These are phyloP conservation scores for Diplotaxis tenuifolia DNA, from an alignment of 345 rosid species.

Conservation along the genomic window DNA sequence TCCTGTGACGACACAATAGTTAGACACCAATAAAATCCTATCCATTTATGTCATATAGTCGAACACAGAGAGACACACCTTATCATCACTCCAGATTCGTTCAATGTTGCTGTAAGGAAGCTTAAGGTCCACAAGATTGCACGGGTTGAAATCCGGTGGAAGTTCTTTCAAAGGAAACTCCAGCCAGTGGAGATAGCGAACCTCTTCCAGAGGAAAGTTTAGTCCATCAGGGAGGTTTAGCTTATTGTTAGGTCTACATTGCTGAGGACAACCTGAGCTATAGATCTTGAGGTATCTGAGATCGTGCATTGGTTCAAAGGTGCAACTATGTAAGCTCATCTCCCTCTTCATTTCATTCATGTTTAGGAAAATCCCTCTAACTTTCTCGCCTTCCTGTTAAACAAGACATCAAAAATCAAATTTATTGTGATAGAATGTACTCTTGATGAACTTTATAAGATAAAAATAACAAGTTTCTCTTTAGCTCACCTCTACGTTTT, in stretches of 20 bases:
- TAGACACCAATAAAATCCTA: not conserved
- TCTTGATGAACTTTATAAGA: not conserved
- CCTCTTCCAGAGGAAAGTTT: constrained; percentile 14
- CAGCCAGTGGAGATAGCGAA: constrained; percentile 30
- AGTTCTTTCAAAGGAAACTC: constrained; percentile 22
- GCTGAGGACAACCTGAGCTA: not conserved
- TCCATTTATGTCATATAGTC: not conserved
- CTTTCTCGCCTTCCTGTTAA: not conserved
- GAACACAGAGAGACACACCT: constrained; percentile 6
- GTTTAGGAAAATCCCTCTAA: constrained; percentile 19
- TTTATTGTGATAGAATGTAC: not conserved
- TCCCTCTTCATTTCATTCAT: not conserved
- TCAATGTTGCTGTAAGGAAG: constrained; percentile 16
- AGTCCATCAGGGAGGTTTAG: not conserved
- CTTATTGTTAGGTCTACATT: not conserved
- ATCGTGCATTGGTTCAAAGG: constrained; percentile 10
- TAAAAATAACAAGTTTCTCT: not conserved
- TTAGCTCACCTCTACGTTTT: not conserved
- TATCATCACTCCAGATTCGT: constrained; percentile 24
- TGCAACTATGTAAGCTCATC: not conserved
- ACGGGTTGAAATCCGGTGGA: constrained; percentile 17
- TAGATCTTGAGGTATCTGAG: constrained; percentile 33
- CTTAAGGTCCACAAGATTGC: constrained; percentile 28
- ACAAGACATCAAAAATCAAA: not conserved
- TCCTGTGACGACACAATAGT: constrained; percentile 1